Percentiles rank a stretch among this genome's conserved stretches.
These are phyloP conservation scores for Nothomitra cinnamomea DNA, from an alignment of 2,329 filamentous ascomycete species.

Conservation along the genomic window DNA sequence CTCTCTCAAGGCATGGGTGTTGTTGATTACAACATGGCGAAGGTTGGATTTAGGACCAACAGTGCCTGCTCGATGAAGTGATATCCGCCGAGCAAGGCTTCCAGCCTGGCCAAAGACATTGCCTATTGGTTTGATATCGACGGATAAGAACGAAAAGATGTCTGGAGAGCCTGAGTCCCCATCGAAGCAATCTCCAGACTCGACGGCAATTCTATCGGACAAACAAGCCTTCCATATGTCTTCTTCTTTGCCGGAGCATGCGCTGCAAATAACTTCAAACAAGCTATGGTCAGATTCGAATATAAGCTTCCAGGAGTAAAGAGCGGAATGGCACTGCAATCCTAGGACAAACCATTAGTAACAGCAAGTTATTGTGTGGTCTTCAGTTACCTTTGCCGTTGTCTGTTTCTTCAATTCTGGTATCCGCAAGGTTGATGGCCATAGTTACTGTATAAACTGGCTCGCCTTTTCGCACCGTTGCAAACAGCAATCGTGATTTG, in stretches of 20 bases:
- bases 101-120: conserved; percentile 58
- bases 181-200: conserved; percentile 33
- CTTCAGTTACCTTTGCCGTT: conserved; percentile 47
- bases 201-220: conserved; percentile 30
- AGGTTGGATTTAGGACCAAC: conserved; percentile 49
- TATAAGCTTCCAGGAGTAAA: conserved; percentile 80
- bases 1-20: conserved; percentile 55
- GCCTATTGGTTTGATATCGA: conserved; percentile 59
- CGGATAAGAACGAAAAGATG: conserved; percentile 44
- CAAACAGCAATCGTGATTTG: conserved; percentile 60
- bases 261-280: conserved; percentile 75
- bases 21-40: conserved; percentile 71
- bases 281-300: conserved; percentile 64
- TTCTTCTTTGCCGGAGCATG: conserved; percentile 68
- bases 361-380: neutral
- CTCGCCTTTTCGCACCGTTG: conserved; percentile 45
- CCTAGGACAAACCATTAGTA: conserved; percentile 31
- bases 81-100: conserved; percentile 47
- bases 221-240: conserved; percentile 62
- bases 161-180: conserved; percentile 29
- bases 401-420: conserved; percentile 53
- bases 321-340: conserved; percentile 69
- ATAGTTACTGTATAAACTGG: conserved; percentile 57
- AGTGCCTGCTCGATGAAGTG: conserved; percentile 63
- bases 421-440: conserved; percentile 49